phyloP scores from a whole-genome alignment of 2,329 filamentous ascomycete species.

The Neophaeococcomyces mojaviensis region DNA sequence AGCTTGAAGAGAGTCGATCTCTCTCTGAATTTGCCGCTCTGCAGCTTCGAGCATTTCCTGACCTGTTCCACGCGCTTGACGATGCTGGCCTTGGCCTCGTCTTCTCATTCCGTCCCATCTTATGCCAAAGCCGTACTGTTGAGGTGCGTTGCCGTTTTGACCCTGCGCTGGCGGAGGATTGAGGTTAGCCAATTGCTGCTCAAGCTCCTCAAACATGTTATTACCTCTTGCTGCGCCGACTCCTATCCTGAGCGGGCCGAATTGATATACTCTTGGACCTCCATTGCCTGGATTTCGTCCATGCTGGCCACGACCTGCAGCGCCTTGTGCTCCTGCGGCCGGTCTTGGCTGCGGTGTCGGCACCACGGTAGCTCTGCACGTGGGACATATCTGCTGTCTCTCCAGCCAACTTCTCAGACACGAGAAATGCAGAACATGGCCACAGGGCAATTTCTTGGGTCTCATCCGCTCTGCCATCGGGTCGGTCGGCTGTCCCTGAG shows the following conservation, averaged over 20 bases:
- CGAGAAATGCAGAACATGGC: slow-evolving; percentile 87
- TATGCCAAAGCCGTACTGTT: slow-evolving; percentile 36
- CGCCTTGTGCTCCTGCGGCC: slow-evolving; percentile 13
- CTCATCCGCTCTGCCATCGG: slow-evolving; percentile 71
- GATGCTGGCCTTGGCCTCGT: slow-evolving; percentile 18
- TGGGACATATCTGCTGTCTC: slow-evolving; percentile 93
- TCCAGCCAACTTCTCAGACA: slow-evolving; percentile 97
- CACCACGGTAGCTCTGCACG: slow-evolving; percentile 76
- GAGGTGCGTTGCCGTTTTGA: slow-evolving; percentile 27
- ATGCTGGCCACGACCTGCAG: slow-evolving; percentile 6
- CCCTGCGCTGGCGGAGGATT: slow-evolving; percentile 31
- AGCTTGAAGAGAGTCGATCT: slow-evolving; percentile 55
- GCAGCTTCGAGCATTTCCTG: slow-evolving; percentile 57
- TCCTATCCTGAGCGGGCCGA: slow-evolving; percentile 67
- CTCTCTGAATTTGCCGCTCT: slow-evolving; percentile 61
- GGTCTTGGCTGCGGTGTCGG: slow-evolving; percentile 32
- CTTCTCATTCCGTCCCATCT: slow-evolving; percentile 25
- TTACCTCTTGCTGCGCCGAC: slow-evolving; percentile 58
- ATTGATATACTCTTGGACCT: slow-evolving; percentile 54
- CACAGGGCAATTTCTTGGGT: slow-evolving; percentile 93
- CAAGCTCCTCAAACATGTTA: slow-evolving; percentile 54
- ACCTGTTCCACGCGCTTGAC: slow-evolving; percentile 30
- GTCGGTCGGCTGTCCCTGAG: slow-evolving; percentile 29
- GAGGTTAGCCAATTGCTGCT: slow-evolving; percentile 52
- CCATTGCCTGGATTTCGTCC: slow-evolving; percentile 26